Conservation (phyloP, 306 rosid species). For the Pueraria montana region DNA sequence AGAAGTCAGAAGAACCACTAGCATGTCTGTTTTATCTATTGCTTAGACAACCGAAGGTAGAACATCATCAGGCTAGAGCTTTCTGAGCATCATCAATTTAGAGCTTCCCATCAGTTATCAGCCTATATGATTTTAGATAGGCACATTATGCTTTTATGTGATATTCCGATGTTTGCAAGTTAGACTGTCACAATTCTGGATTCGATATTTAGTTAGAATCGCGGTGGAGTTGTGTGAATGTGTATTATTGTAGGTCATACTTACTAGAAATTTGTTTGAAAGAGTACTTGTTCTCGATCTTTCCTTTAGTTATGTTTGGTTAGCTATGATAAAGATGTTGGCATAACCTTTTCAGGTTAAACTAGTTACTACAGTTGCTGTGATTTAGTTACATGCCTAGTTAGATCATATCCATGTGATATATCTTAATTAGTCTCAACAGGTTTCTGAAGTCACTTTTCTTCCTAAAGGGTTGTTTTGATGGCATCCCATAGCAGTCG, state of each 20-base stretch:
- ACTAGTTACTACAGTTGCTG: conserved; percentile 28
- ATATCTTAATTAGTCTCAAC: conserved; percentile 31
- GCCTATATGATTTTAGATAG: conserved; percentile 53
- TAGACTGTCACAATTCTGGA: conserved; percentile 53
- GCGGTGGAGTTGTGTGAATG: conserved; percentile 49
- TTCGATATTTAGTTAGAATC: conserved; percentile 52
- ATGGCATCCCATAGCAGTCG: conserved; percentile 8
- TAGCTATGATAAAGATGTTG: conserved; percentile 51
- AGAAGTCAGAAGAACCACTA: conserved; percentile 68
- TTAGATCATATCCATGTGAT: conserved; percentile 26
- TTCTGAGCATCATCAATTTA: conserved; percentile 53
- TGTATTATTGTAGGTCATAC: conserved; percentile 57
- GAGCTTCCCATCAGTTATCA: conserved; percentile 52
- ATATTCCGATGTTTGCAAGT: conserved; percentile 52
- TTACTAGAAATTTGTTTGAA: conserved; percentile 47
- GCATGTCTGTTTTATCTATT: conserved; percentile 53
- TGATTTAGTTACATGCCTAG: conserved; percentile 53
- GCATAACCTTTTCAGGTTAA: conserved; percentile 44
- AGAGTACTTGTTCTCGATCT: conserved; percentile 47
- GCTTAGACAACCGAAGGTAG: conserved; percentile 64
- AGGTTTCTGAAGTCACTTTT: conserved; percentile 31
- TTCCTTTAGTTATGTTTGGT: conserved; percentile 48
- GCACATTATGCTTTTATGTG: conserved; percentile 37
- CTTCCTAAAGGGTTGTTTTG: conserved; percentile 25
- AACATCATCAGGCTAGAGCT: conserved; percentile 61